A percentile compares a stretch with the other conserved stretches of the same genome.
phyloP scores from a whole-genome alignment of 2,329 filamentous ascomycete species.

The Pseudogymnoascus sp. region DNA sequence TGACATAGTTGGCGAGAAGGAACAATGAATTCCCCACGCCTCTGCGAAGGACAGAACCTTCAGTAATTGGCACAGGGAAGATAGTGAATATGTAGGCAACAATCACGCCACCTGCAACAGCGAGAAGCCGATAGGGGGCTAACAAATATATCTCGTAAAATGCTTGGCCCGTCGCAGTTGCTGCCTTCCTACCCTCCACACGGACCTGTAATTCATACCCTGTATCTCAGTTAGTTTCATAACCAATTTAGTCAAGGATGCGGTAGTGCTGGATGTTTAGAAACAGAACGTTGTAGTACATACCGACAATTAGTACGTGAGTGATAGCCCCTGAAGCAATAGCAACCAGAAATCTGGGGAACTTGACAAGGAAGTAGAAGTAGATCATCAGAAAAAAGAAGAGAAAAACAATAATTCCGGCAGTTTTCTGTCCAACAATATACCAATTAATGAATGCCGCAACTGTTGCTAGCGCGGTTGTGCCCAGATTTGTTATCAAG shows the following conservation, averaged over 20 bases:
- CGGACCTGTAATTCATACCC: slow-evolving; percentile 18
- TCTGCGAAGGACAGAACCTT: slow-evolving; percentile 58
- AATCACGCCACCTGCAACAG: slow-evolving; percentile 55
- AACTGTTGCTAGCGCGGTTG: slow-evolving; percentile 57
- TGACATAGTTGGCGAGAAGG: slow-evolving; percentile 66
- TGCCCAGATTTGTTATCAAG: slow-evolving; percentile 57
- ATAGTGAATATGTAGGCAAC: slow-evolving; percentile 70
- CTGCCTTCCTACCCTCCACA: slow-evolving; percentile 42
- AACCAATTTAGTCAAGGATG: background rate
- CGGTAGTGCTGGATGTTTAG: background rate
- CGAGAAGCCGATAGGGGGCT: slow-evolving; percentile 61
- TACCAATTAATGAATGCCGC: slow-evolving; percentile 61
- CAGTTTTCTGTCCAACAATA: slow-evolving; percentile 53
- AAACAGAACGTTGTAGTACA: background rate
- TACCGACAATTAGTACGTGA: slow-evolving; percentile 34
- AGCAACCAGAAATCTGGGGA: slow-evolving; percentile 50
- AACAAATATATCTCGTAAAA: slow-evolving; percentile 62
- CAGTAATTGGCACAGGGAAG: slow-evolving; percentile 64
- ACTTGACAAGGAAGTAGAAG: slow-evolving; percentile 56
- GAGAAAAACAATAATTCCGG: slow-evolving; percentile 58
- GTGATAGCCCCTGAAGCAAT: slow-evolving; percentile 57
- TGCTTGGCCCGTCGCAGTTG: slow-evolving; percentile 54
- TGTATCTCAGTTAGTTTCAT: background rate
- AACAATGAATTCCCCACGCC: slow-evolving; percentile 61
- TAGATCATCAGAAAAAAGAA: slow-evolving; percentile 29